Evolutionary conservation across 1,284 basidiomycete genomes (phyloP).

Genomic region (Apiotrichum gracile): DNA sequence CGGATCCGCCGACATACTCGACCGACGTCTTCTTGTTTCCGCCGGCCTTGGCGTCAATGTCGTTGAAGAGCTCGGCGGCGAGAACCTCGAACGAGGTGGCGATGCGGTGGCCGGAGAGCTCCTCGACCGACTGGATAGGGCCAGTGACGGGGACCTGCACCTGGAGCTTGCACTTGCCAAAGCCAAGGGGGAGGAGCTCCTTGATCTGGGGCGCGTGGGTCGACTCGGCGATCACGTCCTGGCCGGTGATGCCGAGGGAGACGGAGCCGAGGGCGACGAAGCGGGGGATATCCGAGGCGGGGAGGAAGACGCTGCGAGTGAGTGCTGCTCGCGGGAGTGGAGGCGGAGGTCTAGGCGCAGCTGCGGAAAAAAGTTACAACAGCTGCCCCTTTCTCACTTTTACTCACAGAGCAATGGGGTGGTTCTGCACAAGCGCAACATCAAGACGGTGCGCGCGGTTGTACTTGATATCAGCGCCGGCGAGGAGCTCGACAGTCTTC

Average conservation of each 20-base stretch:
- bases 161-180: slow-evolving; percentile 90
- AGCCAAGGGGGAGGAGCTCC: slow-evolving; percentile 78
- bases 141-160: slow-evolving; percentile 86
- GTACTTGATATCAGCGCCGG: slow-evolving; percentile 94
- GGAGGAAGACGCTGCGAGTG: slow-evolving; percentile 79
- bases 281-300: slow-evolving; percentile 94
- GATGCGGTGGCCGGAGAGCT: slow-evolving; percentile 82
- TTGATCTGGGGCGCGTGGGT: slow-evolving; percentile 69
- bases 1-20: slow-evolving; percentile 94
- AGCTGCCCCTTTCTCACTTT: too few relatives aligned
- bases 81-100: slow-evolving; percentile 93
- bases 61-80: slow-evolving; percentile 69
- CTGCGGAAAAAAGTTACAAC: not conserved
- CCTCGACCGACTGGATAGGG: slow-evolving; percentile 63
- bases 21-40: slow-evolving; percentile 63
- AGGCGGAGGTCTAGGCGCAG: not conserved
- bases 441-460: slow-evolving; percentile 82
- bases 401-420: slow-evolving; percentile 82
- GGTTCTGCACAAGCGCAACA: slow-evolving; percentile 86
- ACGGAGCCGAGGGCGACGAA: slow-evolving; percentile 98
- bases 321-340: not conserved
- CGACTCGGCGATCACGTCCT: slow-evolving; percentile 93
- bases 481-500: slow-evolving; percentile 78
- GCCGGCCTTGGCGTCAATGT: slow-evolving; percentile 61
- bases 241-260: slow-evolving; percentile 58